Base-by-base conservation (phyloP, 2,329 filamentous ascomycete species). In the Pezicula radicicola region DNA sequence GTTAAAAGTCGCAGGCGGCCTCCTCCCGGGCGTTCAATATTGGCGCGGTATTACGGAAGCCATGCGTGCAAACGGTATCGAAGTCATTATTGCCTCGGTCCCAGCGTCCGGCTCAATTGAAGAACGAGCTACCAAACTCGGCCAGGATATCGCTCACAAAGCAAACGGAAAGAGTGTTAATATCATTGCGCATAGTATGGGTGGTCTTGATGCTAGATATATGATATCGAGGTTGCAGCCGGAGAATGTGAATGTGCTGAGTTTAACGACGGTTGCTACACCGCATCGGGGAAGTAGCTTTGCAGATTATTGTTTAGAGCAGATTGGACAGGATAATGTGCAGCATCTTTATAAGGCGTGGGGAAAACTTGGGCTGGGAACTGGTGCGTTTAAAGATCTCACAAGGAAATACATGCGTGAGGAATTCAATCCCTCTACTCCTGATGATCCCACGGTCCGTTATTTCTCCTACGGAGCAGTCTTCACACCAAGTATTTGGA, bases 181-280 rank as follows among this genome's bases (percentile, higher is more conserved):
- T 65, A 88, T 96, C 53, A 76, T 91, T 18, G 82, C 82, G 39
- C 88, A 91, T 70, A 81, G 76, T 59, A 85, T 85, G 82, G 82
- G 84, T 45, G 83, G 84, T 2, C 72, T 87, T 3, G 84, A 87
- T 64, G 79, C 82, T 9, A 74, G 84, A 43, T 84, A 84, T 66
- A 84, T 87, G 81, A 80, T 86, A 49, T 80, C 81, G 19, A 73
- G 74, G 47, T 70, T 85, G 12, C 70, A 69, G 40, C 78, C 78
- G 2, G 57, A 65, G 1, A 64, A 68, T 21, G 67, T 68, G 68
- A 76, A 67, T 72, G 78, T 78, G 43, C 45, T 70, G 2, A 68
- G 65, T 18, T 55, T 71, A 16, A 71, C 69, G 3, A 72, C 70
- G 2, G 62, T 72, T 9, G 66, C 68, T 21, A 68, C 63, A 8